Evolutionary conservation across 2,329 filamentous ascomycete species (phyloP).

Genomic region (Zymoseptoria crescenta): DNA sequence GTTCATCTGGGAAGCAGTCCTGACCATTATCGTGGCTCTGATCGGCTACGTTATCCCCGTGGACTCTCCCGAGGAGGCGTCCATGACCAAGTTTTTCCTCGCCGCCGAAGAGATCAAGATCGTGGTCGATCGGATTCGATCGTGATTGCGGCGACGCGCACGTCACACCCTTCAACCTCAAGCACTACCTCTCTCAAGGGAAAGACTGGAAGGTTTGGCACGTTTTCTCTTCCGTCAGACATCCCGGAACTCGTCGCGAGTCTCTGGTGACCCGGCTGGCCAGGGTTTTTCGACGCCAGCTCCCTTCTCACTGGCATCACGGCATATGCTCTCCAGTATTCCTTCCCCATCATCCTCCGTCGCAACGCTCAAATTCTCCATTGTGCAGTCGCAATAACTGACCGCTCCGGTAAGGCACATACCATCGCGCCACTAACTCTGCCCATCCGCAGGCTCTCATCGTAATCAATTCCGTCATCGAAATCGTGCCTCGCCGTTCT

Average conservation of each 20-base stretch:
- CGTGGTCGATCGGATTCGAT: conserved; percentile 9
- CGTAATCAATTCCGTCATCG: conserved; percentile 54
- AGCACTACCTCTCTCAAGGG: conserved; percentile 3
- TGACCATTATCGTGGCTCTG: conserved; percentile 26
- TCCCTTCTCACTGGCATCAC: not conserved
- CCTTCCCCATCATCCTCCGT: conserved; percentile 65
- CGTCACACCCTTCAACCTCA: conserved; percentile 6
- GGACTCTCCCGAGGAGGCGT: conserved; percentile 10
- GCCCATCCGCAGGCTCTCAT: conserved; percentile 38
- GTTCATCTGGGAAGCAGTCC: conserved; percentile 8
- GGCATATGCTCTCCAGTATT: conserved; percentile 45
- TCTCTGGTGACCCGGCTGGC: not conserved
- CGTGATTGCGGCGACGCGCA: conserved; percentile 7
- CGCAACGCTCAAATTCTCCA: conserved; percentile 49
- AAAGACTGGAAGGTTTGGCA: conserved; percentile 6
- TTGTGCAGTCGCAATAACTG: conserved; percentile 60
- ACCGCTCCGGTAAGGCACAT: conserved; percentile 34
- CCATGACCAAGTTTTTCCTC: conserved; percentile 10
- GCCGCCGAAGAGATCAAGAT: conserved; percentile 9
- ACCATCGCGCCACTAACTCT: not conserved
- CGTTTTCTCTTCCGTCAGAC: not conserved
- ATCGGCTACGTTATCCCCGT: conserved; percentile 36
- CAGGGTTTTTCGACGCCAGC: not conserved
- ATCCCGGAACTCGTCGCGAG: not conserved
- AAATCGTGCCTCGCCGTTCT: conserved; percentile 62